These are phyloP conservation scores for Pulveroboletus sp. DNA, from an alignment of 768 basidiomycete species.

Conservation along the genomic window DNA sequence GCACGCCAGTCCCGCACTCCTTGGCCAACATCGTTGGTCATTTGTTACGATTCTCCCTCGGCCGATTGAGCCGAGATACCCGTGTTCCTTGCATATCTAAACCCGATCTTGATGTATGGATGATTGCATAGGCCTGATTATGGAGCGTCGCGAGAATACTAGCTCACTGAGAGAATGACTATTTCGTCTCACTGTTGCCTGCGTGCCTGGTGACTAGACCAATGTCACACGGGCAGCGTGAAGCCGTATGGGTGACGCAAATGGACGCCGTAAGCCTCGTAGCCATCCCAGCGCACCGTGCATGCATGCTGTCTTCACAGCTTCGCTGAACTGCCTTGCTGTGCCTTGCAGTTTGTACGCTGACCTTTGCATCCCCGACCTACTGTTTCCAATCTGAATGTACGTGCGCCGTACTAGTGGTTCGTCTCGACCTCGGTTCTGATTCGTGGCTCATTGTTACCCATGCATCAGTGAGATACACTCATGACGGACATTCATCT, in stretches of 20 bases:
- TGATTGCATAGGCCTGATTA: too few species aligned
- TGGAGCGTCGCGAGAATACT: too few species aligned
- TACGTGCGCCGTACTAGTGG: background rate
- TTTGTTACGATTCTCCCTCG: slow-evolving; percentile 38
- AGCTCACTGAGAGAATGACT: slow-evolving; percentile 1
- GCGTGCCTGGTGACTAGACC: background rate
- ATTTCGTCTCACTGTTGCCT: slow-evolving; percentile 3
- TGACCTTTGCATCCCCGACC: background rate
- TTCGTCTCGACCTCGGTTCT: background rate
- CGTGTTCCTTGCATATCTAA: background rate
- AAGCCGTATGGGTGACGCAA: slow-evolving; percentile 2
- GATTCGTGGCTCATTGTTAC: background rate
- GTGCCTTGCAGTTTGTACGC: slow-evolving; percentile 3
- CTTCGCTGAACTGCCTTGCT: background rate
- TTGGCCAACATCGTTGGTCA: slow-evolving; percentile 65
- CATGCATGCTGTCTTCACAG: slow-evolving; percentile 1
- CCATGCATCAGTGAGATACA: slow-evolving; percentile 1
- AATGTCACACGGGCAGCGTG: background rate
- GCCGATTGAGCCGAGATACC: slow-evolving; percentile 8
- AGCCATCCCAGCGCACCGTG: background rate
- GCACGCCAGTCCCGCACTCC: slow-evolving; percentile 45
- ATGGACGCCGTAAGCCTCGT: background rate
- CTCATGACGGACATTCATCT: slow-evolving; percentile 36
- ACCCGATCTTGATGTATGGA: slow-evolving; percentile 1
- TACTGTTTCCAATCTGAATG: background rate